These are phyloP conservation scores for Hippophae tibetana DNA, from an alignment of 306 rosid species.

Conservation along the genomic window DNA sequence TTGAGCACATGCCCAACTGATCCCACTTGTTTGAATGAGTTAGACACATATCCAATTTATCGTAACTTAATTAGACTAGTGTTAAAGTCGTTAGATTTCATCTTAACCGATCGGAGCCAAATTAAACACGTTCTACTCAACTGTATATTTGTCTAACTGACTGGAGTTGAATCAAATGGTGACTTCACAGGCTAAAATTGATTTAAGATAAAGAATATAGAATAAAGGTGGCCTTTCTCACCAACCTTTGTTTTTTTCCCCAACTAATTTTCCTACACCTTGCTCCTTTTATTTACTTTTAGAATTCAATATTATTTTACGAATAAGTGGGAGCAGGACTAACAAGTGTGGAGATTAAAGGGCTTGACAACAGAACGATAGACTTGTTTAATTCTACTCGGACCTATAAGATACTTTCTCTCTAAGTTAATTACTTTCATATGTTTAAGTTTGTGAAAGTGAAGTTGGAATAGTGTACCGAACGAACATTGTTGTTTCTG, in stretches of 20 bases:
- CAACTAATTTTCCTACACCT: constrained; percentile 8
- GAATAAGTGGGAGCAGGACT: constrained; percentile 82
- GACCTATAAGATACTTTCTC: constrained; percentile 64
- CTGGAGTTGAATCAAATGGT: too few relatives aligned
- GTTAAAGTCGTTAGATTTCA: too few relatives aligned
- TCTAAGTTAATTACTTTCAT: not conserved
- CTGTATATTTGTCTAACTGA: too few relatives aligned
- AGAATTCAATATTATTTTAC: constrained; percentile 83
- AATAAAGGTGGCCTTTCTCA: constrained; percentile 5
- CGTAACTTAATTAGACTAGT: too few relatives aligned
- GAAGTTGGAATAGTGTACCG: not conserved
- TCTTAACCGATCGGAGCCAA: too few relatives aligned
- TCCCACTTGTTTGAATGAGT: too few relatives aligned
- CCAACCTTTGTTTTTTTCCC: not conserved
- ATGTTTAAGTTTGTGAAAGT: not conserved
- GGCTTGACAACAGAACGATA: constrained; percentile 53
- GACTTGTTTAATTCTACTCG: constrained; percentile 66
- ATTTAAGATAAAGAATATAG: not conserved
- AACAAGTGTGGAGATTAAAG: constrained; percentile 56
- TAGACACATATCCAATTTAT: too few relatives aligned
- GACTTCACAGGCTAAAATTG: too few relatives aligned
- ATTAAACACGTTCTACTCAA: too few relatives aligned
- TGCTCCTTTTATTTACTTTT: constrained; percentile 12
- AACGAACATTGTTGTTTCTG: too few relatives aligned
- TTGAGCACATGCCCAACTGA: too few relatives aligned